Evolutionary conservation across 495 filamentous ascomycete species (phyloP).

Genomic region (Amorphotheca resinae): DNA sequence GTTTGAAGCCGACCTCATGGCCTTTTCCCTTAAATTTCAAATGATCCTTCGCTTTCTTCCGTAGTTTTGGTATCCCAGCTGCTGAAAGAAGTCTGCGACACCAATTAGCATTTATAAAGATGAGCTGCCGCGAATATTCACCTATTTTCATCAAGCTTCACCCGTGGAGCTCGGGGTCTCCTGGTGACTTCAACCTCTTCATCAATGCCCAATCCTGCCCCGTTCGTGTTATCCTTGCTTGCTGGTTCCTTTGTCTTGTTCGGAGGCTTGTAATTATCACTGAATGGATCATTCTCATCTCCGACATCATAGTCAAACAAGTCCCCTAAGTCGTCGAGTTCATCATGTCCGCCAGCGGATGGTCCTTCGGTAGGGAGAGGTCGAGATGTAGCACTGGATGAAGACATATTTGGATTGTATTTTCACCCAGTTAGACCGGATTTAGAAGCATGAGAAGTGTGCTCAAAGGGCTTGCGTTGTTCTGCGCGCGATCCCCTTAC

Average conservation of each 20-base stretch:
- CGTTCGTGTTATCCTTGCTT: conserved; percentile 10
- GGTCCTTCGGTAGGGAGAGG: conserved; percentile 13
- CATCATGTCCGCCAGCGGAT: conserved; percentile 14
- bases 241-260: conserved; percentile 12
- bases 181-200: conserved; percentile 73
- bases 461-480: background rate
- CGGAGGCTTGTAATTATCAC: conserved; percentile 19
- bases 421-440: background rate
- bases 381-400: background rate
- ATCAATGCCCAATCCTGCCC: conserved; percentile 54
- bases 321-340: conserved; percentile 31
- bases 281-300: conserved; percentile 30
- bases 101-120: background rate
- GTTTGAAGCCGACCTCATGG: conserved; percentile 53
- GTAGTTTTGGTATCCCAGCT: conserved; percentile 71
- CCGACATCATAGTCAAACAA: conserved; percentile 62
- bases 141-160: conserved; percentile 79
- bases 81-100: conserved; percentile 53
- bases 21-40: conserved; percentile 86
- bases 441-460: background rate
- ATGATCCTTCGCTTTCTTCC: conserved; percentile 52
- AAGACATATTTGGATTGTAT: conserved; percentile 8
- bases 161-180: conserved; percentile 52
- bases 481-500: background rate
- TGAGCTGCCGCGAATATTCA: conserved; percentile 23